Evolutionary conservation across 2,329 filamentous ascomycete genomes (phyloP).

Genomic region (Alternaria triticina): DNA sequence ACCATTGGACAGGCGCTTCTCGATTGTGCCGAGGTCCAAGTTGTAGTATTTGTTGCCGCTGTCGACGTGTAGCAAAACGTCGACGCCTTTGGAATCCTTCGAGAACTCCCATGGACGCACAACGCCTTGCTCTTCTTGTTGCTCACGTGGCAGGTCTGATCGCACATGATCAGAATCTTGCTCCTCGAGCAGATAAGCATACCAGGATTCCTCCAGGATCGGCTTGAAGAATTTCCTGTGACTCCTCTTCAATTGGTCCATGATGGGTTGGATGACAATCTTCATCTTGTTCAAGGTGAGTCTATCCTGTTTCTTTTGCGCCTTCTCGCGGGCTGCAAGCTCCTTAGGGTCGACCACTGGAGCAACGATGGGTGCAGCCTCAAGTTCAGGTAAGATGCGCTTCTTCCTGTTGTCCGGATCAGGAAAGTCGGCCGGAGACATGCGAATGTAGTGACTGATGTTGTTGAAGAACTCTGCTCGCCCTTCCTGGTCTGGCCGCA

Average conservation of each 20-base stretch:
- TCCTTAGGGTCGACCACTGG: slow-evolving; percentile 60
- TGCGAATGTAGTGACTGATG: slow-evolving; percentile 77
- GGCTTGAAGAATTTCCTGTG: slow-evolving; percentile 88
- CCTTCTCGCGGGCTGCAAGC: slow-evolving; percentile 82
- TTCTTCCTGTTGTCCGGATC: slow-evolving; percentile 86
- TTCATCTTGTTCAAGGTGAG: slow-evolving; percentile 87
- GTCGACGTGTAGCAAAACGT: slow-evolving; percentile 75
- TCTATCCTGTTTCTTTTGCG: slow-evolving; percentile 80
- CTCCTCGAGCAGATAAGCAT: slow-evolving; percentile 85
- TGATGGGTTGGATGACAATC: slow-evolving; percentile 87
- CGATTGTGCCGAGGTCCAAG: slow-evolving; percentile 88
- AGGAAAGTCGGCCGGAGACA: slow-evolving; percentile 83
- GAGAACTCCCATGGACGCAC: slow-evolving; percentile 79
- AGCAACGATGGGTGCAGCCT: slow-evolving; percentile 67
- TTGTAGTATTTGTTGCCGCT: slow-evolving; percentile 94
- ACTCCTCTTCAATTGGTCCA: slow-evolving; percentile 93
- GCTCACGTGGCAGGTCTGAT: slow-evolving; percentile 64
- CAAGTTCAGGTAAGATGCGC: slow-evolving; percentile 77
- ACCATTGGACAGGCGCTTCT: slow-evolving; percentile 94
- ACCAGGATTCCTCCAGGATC: slow-evolving; percentile 72
- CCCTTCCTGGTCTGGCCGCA: slow-evolving; percentile 68
- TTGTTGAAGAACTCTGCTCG: slow-evolving; percentile 81
- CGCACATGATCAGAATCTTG: slow-evolving; percentile 71
- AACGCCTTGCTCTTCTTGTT: slow-evolving; percentile 60
- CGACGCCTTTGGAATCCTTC: slow-evolving; percentile 78